A percentile compares a stretch with the other conserved stretches of the same genome.
Conservation (phyloP, 495 filamentous ascomycete species). For the Neohortaea acidophila region DNA sequence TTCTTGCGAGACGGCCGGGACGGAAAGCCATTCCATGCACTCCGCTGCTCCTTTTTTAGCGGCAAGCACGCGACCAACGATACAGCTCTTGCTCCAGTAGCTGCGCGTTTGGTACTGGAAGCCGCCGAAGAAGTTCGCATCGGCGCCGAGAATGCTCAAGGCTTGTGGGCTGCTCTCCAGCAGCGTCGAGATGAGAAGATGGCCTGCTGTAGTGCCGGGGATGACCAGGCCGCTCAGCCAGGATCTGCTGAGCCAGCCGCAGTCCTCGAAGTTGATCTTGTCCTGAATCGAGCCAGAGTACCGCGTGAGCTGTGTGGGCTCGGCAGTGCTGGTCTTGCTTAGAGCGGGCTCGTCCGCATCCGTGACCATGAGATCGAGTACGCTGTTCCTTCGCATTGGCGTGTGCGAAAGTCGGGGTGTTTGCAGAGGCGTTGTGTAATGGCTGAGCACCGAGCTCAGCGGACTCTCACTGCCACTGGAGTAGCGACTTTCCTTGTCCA, state of each 20-base stretch:
- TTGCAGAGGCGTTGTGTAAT: slow-evolving; percentile 24
- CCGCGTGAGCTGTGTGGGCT: slow-evolving; percentile 7
- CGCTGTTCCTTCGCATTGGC: slow-evolving; percentile 14
- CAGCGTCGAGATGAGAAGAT: slow-evolving; percentile 64
- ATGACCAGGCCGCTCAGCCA: slow-evolving; percentile 67
- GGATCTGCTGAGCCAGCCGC: slow-evolving; percentile 69
- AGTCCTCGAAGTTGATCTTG: slow-evolving; percentile 25
- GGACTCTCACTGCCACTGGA: slow-evolving; percentile 23
- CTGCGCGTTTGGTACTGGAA: slow-evolving; percentile 54
- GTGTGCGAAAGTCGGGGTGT: slow-evolving; percentile 15
- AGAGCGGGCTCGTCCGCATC: slow-evolving; percentile 4
- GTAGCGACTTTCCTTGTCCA: slow-evolving; percentile 37
- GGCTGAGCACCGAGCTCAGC: slow-evolving; percentile 15
- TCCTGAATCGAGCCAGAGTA: neutral
- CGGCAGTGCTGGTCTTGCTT: slow-evolving; percentile 12
- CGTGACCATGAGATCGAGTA: slow-evolving; percentile 19
- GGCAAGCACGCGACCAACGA: slow-evolving; percentile 62
- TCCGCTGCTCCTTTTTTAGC: slow-evolving; percentile 48
- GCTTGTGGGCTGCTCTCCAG: slow-evolving; percentile 60
- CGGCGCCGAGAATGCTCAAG: slow-evolving; percentile 47
- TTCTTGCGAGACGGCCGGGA: slow-evolving; percentile 36
- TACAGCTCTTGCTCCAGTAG: slow-evolving; percentile 70
- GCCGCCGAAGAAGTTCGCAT: slow-evolving; percentile 62
- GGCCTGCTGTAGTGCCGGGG: slow-evolving; percentile 55
- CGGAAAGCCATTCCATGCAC: slow-evolving; percentile 66